Conservation (phyloP, 306 rosid species). For the Morella rubra region DNA sequence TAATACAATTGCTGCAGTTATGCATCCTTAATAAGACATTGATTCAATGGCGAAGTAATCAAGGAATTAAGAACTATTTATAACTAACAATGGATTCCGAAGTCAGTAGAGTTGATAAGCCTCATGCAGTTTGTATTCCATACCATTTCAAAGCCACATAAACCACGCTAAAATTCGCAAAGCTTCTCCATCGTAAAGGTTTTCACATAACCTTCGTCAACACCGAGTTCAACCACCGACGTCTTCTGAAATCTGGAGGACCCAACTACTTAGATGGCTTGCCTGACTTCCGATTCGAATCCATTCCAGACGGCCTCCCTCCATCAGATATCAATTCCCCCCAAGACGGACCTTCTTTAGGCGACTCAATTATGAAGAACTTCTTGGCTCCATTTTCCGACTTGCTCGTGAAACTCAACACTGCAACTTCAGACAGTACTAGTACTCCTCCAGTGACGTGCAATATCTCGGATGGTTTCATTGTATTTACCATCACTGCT, state of each 20-base stretch:
- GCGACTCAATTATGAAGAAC: too few species aligned
- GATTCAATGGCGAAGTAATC: too few species aligned
- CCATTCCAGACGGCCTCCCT: constrained; percentile 22
- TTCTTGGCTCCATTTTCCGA: too few species aligned
- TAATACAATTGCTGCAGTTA: too few species aligned
- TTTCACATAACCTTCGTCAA: constrained; percentile 22
- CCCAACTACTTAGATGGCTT: neutral
- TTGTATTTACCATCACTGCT: too few species aligned
- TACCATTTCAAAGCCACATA: constrained; percentile 11
- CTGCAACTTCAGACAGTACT: too few species aligned
- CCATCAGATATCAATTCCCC: neutral
- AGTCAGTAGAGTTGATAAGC: neutral
- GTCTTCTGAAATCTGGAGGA: constrained; percentile 8
- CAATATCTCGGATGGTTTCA: too few species aligned
- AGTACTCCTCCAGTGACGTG: too few species aligned
- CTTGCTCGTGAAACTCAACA: too few species aligned
- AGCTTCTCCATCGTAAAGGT: constrained; percentile 17
- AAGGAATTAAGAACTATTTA: too few species aligned
- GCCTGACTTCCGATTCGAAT: constrained; percentile 11
- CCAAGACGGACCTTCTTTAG: too few species aligned
- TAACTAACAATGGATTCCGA: neutral
- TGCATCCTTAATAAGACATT: too few species aligned
- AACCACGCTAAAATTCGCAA: constrained; percentile 14
- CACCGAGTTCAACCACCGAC: constrained; percentile 17
- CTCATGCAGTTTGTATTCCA: constrained; percentile 16